Evolutionary conservation across 1,139 yeast genomes (phyloP), one percentile per base, ranked within the genome.

Genomic region (Geotrichum carabidarum): DNA sequence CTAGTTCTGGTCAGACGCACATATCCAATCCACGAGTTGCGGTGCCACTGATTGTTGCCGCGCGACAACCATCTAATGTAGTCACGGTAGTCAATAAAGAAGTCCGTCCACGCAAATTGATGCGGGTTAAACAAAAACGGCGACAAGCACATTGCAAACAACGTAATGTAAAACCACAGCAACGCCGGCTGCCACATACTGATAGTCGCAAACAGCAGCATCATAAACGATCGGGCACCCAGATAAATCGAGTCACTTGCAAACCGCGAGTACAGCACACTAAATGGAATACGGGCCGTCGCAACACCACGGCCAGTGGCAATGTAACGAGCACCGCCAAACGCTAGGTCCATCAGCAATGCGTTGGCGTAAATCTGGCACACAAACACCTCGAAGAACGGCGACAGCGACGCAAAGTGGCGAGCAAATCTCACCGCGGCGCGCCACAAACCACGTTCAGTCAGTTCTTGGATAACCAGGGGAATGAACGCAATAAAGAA

Each of bases 301-400:
- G 99, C 99, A 70, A 93, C 90, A 73, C 98, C 98, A 83, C 99
- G 89, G 75, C 99, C 99, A 56, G 99, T 93, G 57, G 98, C 90
- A 71, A 93, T 93, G 78, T 93, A 93, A 75, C 98, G 87, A 62
- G 99, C 99, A 78, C 99, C 99, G 77, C 99, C 99, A 70, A 91
- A 93, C 58, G 96, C 82, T 76, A 93, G 79, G 78, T 93, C 98
- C 66, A 91, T 87, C 67, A 86, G 77, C 69, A 93, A 77, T 32
- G 99, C 86, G 61, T 94, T 82, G 55, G 99, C 90, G 71, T 93
- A 93, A 64, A 94, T 91, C 78, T 94, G 99, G 70, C 97, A 96
- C 66, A 90, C 96, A 74, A 93, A 93, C 65, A 93, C 99, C 79
- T 93, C 99, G 69, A 93, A 93, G 81, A 93, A 79, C 66, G 99